Percentiles rank a stretch among this genome's conserved stretches.
Conservation (phyloP, 768 basidiomycete species). For the Saitozyma sp. region DNA sequence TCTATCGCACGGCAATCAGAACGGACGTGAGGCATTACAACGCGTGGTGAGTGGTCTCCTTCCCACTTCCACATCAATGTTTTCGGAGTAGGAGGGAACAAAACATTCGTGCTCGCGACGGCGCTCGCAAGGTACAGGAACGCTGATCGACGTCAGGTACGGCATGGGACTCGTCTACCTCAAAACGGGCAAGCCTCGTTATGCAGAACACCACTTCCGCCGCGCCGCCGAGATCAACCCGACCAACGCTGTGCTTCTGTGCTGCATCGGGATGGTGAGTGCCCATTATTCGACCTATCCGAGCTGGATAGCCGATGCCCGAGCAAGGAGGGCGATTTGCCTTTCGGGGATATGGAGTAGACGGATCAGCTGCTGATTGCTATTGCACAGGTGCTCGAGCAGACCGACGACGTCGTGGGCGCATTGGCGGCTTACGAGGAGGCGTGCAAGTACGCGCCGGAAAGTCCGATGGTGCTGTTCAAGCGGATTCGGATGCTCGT, state of each 20-base stretch:
- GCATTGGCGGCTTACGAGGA: slow-evolving; percentile 79
- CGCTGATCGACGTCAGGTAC: slow-evolving; percentile 64
- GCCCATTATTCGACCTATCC: not conserved
- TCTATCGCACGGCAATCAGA: slow-evolving; percentile 88
- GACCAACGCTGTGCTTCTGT: slow-evolving; percentile 89
- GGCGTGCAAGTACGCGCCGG: slow-evolving; percentile 74
- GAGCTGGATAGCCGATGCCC: not conserved
- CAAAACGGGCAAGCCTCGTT: slow-evolving; percentile 84
- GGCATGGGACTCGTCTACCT: slow-evolving; percentile 97
- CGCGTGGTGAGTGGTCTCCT: slow-evolving; percentile 73
- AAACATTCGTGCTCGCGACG: not conserved
- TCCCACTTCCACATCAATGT: not conserved
- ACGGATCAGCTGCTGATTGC: not conserved
- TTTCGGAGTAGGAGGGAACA: not conserved
- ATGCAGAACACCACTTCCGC: slow-evolving; percentile 95
- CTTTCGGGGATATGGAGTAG: not conserved
- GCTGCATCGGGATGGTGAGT: slow-evolving; percentile 94
- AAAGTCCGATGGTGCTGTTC: slow-evolving; percentile 91
- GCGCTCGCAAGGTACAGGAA: slow-evolving; percentile 1
- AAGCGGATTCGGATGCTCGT: slow-evolving; percentile 88
- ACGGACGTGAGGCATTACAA: slow-evolving; percentile 93
- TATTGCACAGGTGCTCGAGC: slow-evolving; percentile 72
- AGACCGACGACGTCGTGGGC: slow-evolving; percentile 71
- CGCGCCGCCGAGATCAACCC: slow-evolving; percentile 90
- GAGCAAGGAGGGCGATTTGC: slow-evolving; percentile 24